A percentile compares a stretch with the other conserved stretches of the same genome.
phyloP scores from a whole-genome alignment of 2,329 filamentous ascomycete species.

The Sporothrix luriei region DNA sequence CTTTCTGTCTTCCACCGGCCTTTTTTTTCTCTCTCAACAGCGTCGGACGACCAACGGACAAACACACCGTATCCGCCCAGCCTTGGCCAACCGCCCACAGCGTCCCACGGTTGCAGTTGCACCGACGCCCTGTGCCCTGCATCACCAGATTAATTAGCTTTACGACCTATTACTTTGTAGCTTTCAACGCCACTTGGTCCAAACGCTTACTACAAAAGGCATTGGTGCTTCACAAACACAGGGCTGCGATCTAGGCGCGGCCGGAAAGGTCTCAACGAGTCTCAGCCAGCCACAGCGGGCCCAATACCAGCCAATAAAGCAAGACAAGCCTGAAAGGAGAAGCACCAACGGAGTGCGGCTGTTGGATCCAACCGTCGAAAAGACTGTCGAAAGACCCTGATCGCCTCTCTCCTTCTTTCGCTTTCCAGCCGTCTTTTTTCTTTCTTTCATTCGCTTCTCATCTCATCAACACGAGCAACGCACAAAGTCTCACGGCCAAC shows the following conservation, averaged over 20 bases:
- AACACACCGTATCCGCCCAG: neutral
- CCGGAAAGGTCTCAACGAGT: neutral
- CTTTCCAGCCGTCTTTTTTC: neutral
- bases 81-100: neutral
- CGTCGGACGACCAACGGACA: neutral
- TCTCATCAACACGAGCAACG: no score
- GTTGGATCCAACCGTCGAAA: neutral
- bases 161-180: no score
- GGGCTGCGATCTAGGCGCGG: neutral
- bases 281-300: slow-evolving; percentile 12
- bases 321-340: neutral
- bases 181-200: no score
- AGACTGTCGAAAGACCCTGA: neutral
- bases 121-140: neutral
- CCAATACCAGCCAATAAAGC: neutral
- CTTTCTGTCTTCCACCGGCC: neutral
- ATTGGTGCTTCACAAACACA: neutral
- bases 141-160: neutral
- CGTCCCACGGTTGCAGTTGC: neutral
- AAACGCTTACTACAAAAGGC: neutral
- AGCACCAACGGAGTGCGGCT: neutral
- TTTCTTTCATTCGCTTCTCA: neutral
- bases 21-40: neutral
- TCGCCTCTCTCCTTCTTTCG: neutral
- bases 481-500: neutral